Base-by-base conservation (phyloP, 768 basidiomycete species). In the Termitomyces sp. region DNA sequence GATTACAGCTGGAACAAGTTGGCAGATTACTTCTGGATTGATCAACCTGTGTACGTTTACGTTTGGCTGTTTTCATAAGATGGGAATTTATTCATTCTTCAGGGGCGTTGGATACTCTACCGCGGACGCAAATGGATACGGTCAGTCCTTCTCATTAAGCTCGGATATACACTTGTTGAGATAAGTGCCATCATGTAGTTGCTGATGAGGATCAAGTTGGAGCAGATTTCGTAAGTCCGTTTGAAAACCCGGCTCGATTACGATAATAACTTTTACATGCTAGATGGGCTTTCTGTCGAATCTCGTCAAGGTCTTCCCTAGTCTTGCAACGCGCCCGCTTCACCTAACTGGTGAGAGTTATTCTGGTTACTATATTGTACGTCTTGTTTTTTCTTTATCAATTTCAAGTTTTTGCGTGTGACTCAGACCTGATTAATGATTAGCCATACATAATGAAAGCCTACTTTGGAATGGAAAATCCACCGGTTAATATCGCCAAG, bases 401-500 rank as follows among this genome's bases (percentile, higher is more conserved):
- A 50, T 12, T 46, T 55, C 33, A 20, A 33, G 45, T 35, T 64
- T 58, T 55, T 42, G 33, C 28, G 20, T 52, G 50, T 54, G 7
- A 58, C 55, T 55, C 32, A 55, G 33, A n/a, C 32, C 15, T 13
- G 28, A 39, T 6, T 44, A 91, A 88, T 13, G 28, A 39, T 6
- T 44, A 91, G 88, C 89, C 90, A 11, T 91, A 91, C 69, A 91
- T 92, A 67, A 75, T 85, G 64, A 89, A 90, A 72, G 77, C 87
- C 13, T 87, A 89, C 69, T 89, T 92, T 66, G 78, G 77, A 49
- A 79, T 84, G 74, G 62, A 77, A 0, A 80, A 83, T 38, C 88
- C 89, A 13, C 90, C 90, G 0, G 86, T 91, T 36, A 84, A 82
- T 11, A 78, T 91, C 35, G 76, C 83, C 0, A 87, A 86, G 69